phyloP scores from a whole-genome alignment of 2,329 filamentous ascomycete genomes.

The Metarhizium humberi region DNA sequence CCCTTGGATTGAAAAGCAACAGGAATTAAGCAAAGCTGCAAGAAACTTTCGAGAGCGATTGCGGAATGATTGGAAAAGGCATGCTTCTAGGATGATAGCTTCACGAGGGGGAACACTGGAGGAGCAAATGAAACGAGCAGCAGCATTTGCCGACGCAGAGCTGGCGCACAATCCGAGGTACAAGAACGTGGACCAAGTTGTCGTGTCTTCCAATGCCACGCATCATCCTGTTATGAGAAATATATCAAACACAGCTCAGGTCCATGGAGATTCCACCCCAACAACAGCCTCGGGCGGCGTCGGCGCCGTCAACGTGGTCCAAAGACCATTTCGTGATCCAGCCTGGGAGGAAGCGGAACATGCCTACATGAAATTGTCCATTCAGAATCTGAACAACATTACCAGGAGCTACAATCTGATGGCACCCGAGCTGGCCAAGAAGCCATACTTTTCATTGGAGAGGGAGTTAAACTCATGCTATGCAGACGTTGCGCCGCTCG shows the following conservation, averaged over 20 bases:
- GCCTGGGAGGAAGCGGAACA: slow-evolving; percentile 65
- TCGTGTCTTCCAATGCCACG: slow-evolving; percentile 29
- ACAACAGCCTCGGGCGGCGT: slow-evolving; percentile 1
- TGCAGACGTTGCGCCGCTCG: slow-evolving; percentile 70
- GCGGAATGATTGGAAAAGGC: slow-evolving; percentile 73
- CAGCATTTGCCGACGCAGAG: slow-evolving; percentile 70
- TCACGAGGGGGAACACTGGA: slow-evolving; percentile 66
- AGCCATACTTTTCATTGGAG: slow-evolving; percentile 79
- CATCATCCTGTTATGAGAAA: slow-evolving; percentile 35
- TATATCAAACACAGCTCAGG: too few species aligned
- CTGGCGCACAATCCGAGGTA: slow-evolving; percentile 49
- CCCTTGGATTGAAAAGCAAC: slow-evolving; percentile 98
- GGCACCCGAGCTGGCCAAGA: slow-evolving; percentile 85
- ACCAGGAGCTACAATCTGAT: slow-evolving; percentile 90
- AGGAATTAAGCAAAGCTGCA: slow-evolving; percentile 66
- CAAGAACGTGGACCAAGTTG: slow-evolving; percentile 30
- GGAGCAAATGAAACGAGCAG: slow-evolving; percentile 62
- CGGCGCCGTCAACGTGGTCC: slow-evolving; percentile 6
- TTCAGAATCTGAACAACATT: slow-evolving; percentile 69
- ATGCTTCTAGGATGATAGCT: slow-evolving; percentile 70
- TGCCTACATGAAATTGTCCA: slow-evolving; percentile 65
- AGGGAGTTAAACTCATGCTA: slow-evolving; percentile 76
- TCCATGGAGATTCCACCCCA: slow-evolving; percentile 22
- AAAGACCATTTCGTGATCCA: slow-evolving; percentile 65
- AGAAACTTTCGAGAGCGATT: slow-evolving; percentile 65